Conservation (phyloP, 2,329 filamentous ascomycete genomes). For the Scedosporium aurantiacum region DNA sequence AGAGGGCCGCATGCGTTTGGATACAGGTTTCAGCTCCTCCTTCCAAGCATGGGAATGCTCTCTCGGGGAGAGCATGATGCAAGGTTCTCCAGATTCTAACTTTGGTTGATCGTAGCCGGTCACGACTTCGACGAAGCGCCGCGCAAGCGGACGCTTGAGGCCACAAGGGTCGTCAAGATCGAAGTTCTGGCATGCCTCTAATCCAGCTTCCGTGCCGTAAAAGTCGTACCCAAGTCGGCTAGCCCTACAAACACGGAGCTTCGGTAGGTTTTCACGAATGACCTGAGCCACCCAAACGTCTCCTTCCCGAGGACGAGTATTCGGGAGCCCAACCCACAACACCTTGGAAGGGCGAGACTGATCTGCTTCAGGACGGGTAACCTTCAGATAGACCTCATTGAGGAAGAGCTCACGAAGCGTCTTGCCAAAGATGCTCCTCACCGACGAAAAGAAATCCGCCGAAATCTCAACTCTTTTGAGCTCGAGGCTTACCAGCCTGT, state of each 20-base stretch:
- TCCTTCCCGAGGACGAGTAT: constrained; percentile 24
- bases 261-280: constrained; percentile 23
- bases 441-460: constrained; percentile 22
- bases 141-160: not conserved
- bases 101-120: constrained; percentile 5
- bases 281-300: constrained; percentile 31
- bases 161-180: constrained; percentile 6
- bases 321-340: constrained; percentile 35
- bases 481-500: constrained; percentile 30
- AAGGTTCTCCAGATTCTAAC: not conserved
- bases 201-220: not conserved
- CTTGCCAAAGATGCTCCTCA: constrained; percentile 22
- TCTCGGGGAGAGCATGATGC: not conserved
- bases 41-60: not conserved
- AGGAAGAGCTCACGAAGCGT: constrained; percentile 34
- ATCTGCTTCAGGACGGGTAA: constrained; percentile 21
- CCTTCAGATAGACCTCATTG: constrained; percentile 33
- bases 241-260: constrained; percentile 30
- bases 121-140: constrained; percentile 8
- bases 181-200: not conserved
- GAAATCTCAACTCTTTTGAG: constrained; percentile 30
- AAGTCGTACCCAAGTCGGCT: constrained; percentile 31
- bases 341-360: constrained; percentile 22
- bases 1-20: constrained; percentile 1
- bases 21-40: not conserved